phyloP scores from a whole-genome alignment of 1,139 yeast species.

The Protomyces macrosporus region DNA sequence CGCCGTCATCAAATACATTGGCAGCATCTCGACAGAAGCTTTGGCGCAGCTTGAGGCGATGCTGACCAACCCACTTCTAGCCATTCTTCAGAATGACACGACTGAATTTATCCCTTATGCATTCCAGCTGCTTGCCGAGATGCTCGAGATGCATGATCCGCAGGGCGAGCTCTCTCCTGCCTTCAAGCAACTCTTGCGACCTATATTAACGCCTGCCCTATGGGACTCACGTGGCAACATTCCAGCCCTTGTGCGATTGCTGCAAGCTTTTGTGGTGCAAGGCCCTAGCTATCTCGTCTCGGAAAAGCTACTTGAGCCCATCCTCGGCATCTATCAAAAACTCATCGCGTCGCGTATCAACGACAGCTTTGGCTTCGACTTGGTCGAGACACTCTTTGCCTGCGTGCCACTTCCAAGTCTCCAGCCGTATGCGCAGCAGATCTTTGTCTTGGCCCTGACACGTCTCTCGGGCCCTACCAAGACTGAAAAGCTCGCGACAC shows the following conservation, averaged over 20 bases:
- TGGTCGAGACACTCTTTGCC: conserved; percentile 63
- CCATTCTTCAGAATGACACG: conserved; percentile 71
- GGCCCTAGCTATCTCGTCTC: conserved; percentile 48
- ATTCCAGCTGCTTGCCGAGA: conserved; percentile 76
- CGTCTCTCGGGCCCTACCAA: conserved; percentile 66
- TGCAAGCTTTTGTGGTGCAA: conserved; percentile 63
- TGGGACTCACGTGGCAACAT: conserved; percentile 94
- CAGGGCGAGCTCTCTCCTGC: conserved; percentile 52
- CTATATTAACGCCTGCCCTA: conserved; percentile 76
- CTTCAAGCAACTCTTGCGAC: conserved; percentile 64
- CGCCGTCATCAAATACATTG: conserved; percentile 55
- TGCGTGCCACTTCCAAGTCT: conserved; percentile 50
- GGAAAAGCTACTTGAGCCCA: conserved; percentile 51
- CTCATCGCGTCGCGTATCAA: conserved; percentile 76
- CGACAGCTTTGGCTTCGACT: conserved; percentile 77
- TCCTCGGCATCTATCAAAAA: conserved; percentile 94
- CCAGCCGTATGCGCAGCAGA: conserved; percentile 58
- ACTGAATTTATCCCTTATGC: conserved; percentile 93
- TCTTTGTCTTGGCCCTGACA: conserved; percentile 69
- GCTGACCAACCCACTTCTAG: conserved; percentile 62
- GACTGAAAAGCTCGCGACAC: conserved; percentile 72
- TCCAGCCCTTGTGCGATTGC: conserved; percentile 81
- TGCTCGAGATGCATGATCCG: conserved; percentile 60
- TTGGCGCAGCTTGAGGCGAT: conserved; percentile 45
- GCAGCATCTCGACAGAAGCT: conserved; percentile 29